Percentiles rank a stretch among this genome's conserved stretches.
Conservation (phyloP, 2,329 filamentous ascomycete genomes). For the Pseudocercospora ulei region DNA sequence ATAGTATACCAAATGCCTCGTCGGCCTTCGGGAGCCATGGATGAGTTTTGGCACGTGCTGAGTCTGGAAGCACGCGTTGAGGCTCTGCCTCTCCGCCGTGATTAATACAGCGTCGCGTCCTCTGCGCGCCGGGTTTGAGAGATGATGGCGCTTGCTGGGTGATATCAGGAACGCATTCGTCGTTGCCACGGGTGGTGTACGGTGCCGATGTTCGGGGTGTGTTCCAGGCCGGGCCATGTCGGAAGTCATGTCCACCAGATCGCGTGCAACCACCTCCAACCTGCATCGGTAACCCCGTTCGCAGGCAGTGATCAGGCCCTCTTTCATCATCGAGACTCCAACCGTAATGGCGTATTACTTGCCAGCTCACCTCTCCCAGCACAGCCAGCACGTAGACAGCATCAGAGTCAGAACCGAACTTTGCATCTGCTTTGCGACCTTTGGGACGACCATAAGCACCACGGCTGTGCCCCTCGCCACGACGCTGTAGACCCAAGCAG, state of each 20-base stretch:
- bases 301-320: too few species aligned
- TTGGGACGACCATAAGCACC: slow-evolving; percentile 1
- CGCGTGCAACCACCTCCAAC: neutral
- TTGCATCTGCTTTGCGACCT: slow-evolving; percentile 2
- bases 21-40: too few species aligned
- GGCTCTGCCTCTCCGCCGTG: slow-evolving; percentile 5
- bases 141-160: neutral
- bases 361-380: slow-evolving; percentile 2
- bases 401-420: slow-evolving; percentile 1
- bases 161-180: slow-evolving; percentile 2
- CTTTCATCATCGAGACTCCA: slow-evolving; percentile 7
- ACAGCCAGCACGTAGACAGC: neutral
- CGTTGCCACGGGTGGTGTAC: neutral
- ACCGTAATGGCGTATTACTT: slow-evolving; percentile 5
- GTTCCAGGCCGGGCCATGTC: slow-evolving; percentile 3
- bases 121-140: neutral
- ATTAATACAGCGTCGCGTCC: slow-evolving; percentile 6
- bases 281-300: too few species aligned
- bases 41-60: too few species aligned
- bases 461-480: neutral
- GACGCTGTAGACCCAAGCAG: slow-evolving; percentile 2
- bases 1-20: too few species aligned
- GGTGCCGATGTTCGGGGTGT: neutral
- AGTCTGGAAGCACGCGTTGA: too few species aligned
- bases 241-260: neutral